Percentiles rank a stretch among this genome's conserved stretches.
These are phyloP conservation scores for Epichloe amarillans DNA, from an alignment of 2,329 filamentous ascomycete species.

Conservation along the genomic window DNA sequence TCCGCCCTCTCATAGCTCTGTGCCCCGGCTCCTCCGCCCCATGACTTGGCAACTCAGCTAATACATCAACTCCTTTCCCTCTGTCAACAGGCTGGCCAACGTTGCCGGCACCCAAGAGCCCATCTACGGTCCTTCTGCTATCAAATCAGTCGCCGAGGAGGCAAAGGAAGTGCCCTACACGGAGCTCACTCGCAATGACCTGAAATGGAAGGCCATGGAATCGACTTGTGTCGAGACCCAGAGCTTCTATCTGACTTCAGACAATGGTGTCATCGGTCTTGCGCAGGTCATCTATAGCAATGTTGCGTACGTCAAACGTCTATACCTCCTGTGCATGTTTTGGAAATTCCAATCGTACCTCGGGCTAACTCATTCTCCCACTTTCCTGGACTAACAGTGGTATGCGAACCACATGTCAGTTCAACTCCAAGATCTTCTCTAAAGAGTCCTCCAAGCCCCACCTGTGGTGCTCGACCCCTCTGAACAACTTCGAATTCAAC, in stretches of 20 bases:
- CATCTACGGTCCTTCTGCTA: constrained; percentile 80
- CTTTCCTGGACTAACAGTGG: constrained; percentile 44
- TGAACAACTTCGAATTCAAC: constrained; percentile 71
- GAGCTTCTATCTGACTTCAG: constrained; percentile 79
- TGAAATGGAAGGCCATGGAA: constrained; percentile 72
- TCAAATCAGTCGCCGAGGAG: constrained; percentile 75
- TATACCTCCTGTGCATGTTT: not conserved
- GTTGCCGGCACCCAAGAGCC: constrained; percentile 94
- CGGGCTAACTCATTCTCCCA: not conserved
- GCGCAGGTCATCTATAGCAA: constrained; percentile 96
- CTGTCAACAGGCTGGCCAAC: constrained; percentile 44
- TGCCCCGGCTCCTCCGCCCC: not conserved
- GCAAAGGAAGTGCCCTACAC: constrained; percentile 66
- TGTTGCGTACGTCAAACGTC: constrained; percentile 55
- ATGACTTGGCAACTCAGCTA: constrained; percentile 5
- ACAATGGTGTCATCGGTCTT: constrained; percentile 64
- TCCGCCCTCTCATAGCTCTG: not conserved
- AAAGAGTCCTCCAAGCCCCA: constrained; percentile 57
- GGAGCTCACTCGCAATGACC: constrained; percentile 60
- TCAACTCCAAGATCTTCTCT: constrained; percentile 88
- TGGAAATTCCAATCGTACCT: not conserved
- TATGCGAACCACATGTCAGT: constrained; percentile 80
- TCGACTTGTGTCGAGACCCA: constrained; percentile 89
- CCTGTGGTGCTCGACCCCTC: constrained; percentile 71
- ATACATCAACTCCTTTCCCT: constrained; percentile 5